Percentiles rank a stretch among this genome's conserved stretches.
Evolutionary conservation across 768 basidiomycete genomes (phyloP).

Genomic region (Suillus decipiens): DNA sequence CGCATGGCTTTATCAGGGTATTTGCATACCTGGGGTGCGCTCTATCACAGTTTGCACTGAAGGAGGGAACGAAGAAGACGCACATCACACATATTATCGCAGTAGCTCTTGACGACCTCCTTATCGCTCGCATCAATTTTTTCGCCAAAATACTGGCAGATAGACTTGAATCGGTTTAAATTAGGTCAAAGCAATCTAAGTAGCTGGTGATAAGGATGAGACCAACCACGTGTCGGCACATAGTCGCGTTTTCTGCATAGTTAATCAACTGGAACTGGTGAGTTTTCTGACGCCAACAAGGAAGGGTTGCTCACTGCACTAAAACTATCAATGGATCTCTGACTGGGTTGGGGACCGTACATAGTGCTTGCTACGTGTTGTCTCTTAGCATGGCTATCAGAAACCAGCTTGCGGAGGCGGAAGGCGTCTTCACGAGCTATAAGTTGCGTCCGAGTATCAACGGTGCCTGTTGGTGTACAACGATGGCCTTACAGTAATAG

Average conservation of each 20-base stretch:
- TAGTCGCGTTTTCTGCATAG: constrained; percentile 57
- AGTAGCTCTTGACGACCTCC: constrained; percentile 50
- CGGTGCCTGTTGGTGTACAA: neutral
- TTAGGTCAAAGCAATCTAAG: neutral
- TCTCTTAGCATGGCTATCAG: constrained; percentile 47
- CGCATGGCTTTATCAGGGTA: constrained; percentile 65
- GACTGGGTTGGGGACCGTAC: constrained; percentile 64
- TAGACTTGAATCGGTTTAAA: constrained; percentile 43
- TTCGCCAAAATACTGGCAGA: constrained; percentile 85
- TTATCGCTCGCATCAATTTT: constrained; percentile 50
- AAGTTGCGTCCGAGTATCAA: neutral
- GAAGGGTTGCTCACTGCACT: constrained; percentile 46
- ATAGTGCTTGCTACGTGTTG: constrained; percentile 39
- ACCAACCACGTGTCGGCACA: constrained; percentile 75
- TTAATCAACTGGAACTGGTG: constrained; percentile 39
- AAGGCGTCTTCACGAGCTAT: constrained; percentile 76
- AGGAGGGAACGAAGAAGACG: constrained; percentile 22
- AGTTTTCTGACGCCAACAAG: constrained; percentile 23
- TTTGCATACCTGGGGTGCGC: constrained; percentile 66
- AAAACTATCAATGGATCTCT: constrained; percentile 66
- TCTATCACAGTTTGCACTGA: constrained; percentile 1
- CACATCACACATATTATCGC: constrained; percentile 83
- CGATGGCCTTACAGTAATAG: constrained; percentile 66
- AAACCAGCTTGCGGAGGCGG: constrained; percentile 54
- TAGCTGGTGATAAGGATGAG: neutral